Percentiles rank a stretch among this genome's conserved stretches.
phyloP scores from a whole-genome alignment of 2,329 filamentous ascomycete species.

The Leptographium lundbergii region DNA sequence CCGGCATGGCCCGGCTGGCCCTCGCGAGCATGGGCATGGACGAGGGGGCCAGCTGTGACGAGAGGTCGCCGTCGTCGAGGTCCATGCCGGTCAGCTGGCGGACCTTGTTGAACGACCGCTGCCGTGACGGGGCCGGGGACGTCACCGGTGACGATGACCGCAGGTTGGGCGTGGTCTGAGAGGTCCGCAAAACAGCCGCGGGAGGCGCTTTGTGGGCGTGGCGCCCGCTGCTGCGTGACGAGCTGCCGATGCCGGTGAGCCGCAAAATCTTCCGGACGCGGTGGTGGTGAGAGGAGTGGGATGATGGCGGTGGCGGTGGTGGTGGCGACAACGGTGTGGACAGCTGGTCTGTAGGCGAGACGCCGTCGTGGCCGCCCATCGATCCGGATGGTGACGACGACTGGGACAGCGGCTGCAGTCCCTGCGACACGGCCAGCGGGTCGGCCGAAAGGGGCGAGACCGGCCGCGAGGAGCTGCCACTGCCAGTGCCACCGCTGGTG shows the following conservation, averaged over 20 bases:
- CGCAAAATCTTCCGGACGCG: background rate
- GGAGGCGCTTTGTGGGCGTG: background rate
- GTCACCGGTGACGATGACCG: background rate
- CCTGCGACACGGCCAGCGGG: background rate
- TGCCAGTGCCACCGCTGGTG: background rate
- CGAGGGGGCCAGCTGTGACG: background rate
- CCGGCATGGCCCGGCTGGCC: background rate
- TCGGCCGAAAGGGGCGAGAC: background rate
- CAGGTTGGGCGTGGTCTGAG: background rate
- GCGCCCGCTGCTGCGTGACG: background rate
- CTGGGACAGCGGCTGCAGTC: background rate
- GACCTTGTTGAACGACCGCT: constrained; percentile 9
- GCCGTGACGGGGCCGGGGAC: background rate
- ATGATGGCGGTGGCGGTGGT: too few species aligned
- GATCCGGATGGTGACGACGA: background rate
- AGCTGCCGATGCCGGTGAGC: background rate
- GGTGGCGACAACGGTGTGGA: background rate
- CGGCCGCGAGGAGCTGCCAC: background rate
- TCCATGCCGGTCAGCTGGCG: constrained; percentile 10
- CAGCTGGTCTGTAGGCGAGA: background rate
- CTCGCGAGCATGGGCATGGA: background rate
- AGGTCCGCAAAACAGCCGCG: background rate
- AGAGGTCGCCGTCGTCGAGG: background rate
- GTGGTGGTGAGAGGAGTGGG: background rate
- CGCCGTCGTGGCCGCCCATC: background rate